Percentiles rank a stretch among this genome's conserved stretches.
These are phyloP conservation scores for Sugiyamaella japonica DNA, from an alignment of 1,139 yeast genomes.

Conservation along the genomic window DNA sequence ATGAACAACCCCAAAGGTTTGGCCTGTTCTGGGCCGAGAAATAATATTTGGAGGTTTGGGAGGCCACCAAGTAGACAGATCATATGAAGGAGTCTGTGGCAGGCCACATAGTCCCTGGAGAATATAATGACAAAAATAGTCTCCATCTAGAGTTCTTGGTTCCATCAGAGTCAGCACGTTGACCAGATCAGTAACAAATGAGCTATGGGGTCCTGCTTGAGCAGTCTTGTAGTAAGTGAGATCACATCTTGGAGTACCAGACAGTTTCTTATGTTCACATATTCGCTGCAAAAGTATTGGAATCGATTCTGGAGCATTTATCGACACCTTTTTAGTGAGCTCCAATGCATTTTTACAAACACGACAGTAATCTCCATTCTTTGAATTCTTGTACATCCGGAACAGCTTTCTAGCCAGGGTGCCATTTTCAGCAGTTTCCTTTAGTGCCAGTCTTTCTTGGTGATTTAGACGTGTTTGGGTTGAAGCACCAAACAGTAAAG, in stretches of 20 bases:
- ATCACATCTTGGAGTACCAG: slow-evolving; percentile 16
- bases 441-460: slow-evolving; percentile 9
- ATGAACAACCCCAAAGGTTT: slow-evolving; percentile 63
- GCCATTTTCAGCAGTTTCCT: slow-evolving; percentile 14
- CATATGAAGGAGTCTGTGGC: slow-evolving; percentile 48
- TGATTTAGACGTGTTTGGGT: slow-evolving; percentile 13
- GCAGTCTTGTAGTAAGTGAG: slow-evolving; percentile 15
- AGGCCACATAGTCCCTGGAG: slow-evolving; percentile 46
- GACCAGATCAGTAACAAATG: slow-evolving; percentile 44
- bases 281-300: slow-evolving; percentile 18
- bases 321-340: slow-evolving; percentile 21
- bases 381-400: slow-evolving; percentile 15
- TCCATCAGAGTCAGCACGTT: slow-evolving; percentile 51
- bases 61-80: slow-evolving; percentile 48
- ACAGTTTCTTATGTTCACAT: slow-evolving; percentile 18
- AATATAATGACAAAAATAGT: slow-evolving; percentile 54
- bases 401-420: slow-evolving; percentile 11
- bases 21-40: slow-evolving; percentile 41
- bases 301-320: slow-evolving; percentile 21
- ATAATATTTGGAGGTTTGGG: slow-evolving; percentile 40
- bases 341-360: slow-evolving; percentile 23
- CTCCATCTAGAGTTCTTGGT: slow-evolving; percentile 50
- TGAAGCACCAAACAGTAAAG: slow-evolving; percentile 1
- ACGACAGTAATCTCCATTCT: slow-evolving; percentile 18
- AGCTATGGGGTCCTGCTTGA: slow-evolving; percentile 18